These are phyloP conservation scores for Auricularia heimuer DNA, from an alignment of 768 basidiomycete species.

Conservation along the genomic window DNA sequence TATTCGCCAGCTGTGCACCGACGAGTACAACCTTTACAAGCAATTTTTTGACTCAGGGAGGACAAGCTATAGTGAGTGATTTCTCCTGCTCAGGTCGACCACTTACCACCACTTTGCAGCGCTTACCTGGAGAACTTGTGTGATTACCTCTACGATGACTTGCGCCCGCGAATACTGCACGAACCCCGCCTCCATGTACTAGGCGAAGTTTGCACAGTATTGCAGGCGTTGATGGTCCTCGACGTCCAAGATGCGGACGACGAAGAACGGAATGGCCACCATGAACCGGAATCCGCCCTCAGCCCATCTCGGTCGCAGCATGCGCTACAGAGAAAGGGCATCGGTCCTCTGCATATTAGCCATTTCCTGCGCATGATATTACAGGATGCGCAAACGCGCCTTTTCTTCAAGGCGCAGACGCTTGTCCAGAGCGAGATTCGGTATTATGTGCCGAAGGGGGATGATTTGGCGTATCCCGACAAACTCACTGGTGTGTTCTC, in stretches of 20 bases:
- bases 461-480: slow-evolving; percentile 81
- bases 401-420: slow-evolving; percentile 94
- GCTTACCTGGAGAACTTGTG: slow-evolving; percentile 85
- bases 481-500: slow-evolving; percentile 55
- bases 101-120: slow-evolving; percentile 34
- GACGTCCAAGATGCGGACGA: slow-evolving; percentile 43
- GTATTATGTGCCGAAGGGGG: slow-evolving; percentile 65
- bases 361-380: slow-evolving; percentile 79
- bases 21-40: slow-evolving; percentile 80
- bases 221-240: slow-evolving; percentile 92
- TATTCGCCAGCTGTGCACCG: slow-evolving; percentile 80
- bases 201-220: slow-evolving; percentile 91
- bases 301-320: slow-evolving; percentile 21
- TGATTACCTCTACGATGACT: slow-evolving; percentile 90
- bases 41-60: slow-evolving; percentile 81
- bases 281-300: slow-evolving; percentile 7
- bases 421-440: slow-evolving; percentile 83
- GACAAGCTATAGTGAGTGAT: slow-evolving; percentile 53
- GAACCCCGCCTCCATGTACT: slow-evolving; percentile 80
- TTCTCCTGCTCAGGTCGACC: too few relatives aligned
- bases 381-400: slow-evolving; percentile 90
- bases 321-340: slow-evolving; percentile 24
- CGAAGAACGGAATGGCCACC: slow-evolving; percentile 21
- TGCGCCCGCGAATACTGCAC: slow-evolving; percentile 90
- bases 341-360: slow-evolving; percentile 64